These are phyloP conservation scores for Keqinozyma sinolaborantium DNA, from an alignment of 1,139 yeast genomes.

Conservation along the genomic window DNA sequence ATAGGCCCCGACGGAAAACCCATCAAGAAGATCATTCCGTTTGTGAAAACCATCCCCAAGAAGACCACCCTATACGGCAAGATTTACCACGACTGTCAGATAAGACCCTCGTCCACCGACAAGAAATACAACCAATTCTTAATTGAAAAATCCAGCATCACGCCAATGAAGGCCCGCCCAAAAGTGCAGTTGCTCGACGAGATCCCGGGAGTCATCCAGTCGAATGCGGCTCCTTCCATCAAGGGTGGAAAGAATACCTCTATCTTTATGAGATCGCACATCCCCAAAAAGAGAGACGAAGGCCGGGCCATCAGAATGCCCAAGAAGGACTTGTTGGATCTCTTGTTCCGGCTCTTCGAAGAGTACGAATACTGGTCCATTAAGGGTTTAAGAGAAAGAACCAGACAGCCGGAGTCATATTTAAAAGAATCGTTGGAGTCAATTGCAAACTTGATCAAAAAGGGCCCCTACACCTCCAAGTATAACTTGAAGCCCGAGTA, in stretches of 20 bases:
- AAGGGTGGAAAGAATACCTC: conserved; percentile 58
- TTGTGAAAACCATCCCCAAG: conserved; percentile 78
- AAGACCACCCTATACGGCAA: conserved; percentile 85
- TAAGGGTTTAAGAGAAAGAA: conserved; percentile 89
- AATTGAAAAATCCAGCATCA: conserved; percentile 45
- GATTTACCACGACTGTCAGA: conserved; percentile 87
- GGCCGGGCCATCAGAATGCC: conserved; percentile 95
- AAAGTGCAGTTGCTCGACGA: conserved; percentile 78
- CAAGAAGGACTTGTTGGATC: conserved; percentile 83
- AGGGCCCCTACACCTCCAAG: conserved; percentile 94
- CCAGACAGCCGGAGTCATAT: conserved; percentile 94
- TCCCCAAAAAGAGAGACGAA: conserved; percentile 44
- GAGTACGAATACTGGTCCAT: conserved; percentile 96
- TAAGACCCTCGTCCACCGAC: conserved; percentile 75
- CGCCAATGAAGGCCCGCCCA: conserved; percentile 49
- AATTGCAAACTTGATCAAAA: conserved; percentile 84
- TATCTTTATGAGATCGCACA: conserved; percentile 48
- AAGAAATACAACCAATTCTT: conserved; percentile 56
- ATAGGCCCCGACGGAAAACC: conserved; percentile 17
- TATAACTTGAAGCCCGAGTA: conserved; percentile 89
- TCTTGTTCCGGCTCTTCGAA: conserved; percentile 84
- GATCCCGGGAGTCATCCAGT: conserved; percentile 82
- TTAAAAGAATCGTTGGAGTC: conserved; percentile 87
- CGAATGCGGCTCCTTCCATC: conserved; percentile 82
- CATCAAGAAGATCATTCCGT: conserved; percentile 55